Evolutionary conservation across 305 asterid species (phyloP), one percentile per base, ranked within the genome.

Genomic region (Coffea humblotiana): DNA sequence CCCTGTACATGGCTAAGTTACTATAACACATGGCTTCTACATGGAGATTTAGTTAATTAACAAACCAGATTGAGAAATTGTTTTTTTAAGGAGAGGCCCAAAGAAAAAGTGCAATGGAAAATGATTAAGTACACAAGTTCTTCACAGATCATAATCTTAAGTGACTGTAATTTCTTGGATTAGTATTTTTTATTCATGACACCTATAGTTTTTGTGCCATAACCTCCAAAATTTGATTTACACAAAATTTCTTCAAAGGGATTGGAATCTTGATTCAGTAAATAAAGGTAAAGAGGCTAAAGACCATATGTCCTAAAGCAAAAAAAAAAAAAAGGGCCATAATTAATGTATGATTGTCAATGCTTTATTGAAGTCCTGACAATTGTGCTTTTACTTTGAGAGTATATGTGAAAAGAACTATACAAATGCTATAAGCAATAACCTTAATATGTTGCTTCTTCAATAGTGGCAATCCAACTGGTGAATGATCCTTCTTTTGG

Each of bases 11-110:
- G 52, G 4, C 54, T 56, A 45, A 37, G 49, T 70, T 37, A 64
- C 49, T 58, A 37, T 70, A 71, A 79, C 82, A 69, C 70, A 37
- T 85, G 82, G 63, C 81, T 84, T 61, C 68, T 76, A 77, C 78
- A 84, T 79, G 83, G 82, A 77, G 65, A 73, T 40, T 85, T 79
- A 69, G 77, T 72, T 81, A 78, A 8, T 76, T 76, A 85, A 64
- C 79, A 72, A 72, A 72, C 71, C 72, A 35, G 10, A 68, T 15
- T 69, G 52, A 40, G 29, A 75, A 56, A 72, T 63, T 19, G 7
- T 3, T 13, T 70, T 70, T 40, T 37, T 35, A 37, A 11, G 37
- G 0, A 15, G 3, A 23, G 37, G 56, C 2, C 2, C 6, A 7
- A 40, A 18, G 1, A 37, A 61, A 61, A 18, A 18, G 63, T 3